These are phyloP conservation scores for Rutstroemia sydowiana DNA, from an alignment of 2,329 filamentous ascomycete genomes.

Conservation along the genomic window DNA sequence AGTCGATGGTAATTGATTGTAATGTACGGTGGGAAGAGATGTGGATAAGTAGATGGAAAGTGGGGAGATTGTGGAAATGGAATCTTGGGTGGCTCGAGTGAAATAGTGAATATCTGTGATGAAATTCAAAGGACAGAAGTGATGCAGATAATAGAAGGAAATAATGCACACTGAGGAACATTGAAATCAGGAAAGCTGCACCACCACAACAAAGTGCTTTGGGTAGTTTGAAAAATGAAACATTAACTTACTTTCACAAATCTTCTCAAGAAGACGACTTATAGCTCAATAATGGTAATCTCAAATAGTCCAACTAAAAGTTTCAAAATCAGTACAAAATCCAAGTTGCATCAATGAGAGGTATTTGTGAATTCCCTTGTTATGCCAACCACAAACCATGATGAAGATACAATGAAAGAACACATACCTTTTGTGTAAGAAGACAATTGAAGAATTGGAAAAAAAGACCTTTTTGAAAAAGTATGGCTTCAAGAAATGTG, in stretches of 20 bases:
- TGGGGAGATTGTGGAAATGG: not conserved
- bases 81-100: not conserved
- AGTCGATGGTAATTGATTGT: not conserved
- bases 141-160: not conserved
- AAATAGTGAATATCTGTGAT: constrained; percentile 2
- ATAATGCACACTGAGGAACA: not conserved
- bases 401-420: not conserved
- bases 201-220: not conserved
- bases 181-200: not conserved
- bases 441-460: constrained; percentile 6
- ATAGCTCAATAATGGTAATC: constrained; percentile 10
- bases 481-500: constrained; percentile 8
- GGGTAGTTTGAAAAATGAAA: not conserved
- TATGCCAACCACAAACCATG: not conserved
- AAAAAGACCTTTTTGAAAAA: not conserved
- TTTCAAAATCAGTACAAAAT: constrained; percentile 11
- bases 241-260: constrained; percentile 22
- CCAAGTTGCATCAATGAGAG: not conserved
- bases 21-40: not conserved
- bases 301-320: constrained; percentile 17
- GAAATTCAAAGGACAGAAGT: not conserved
- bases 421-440: constrained; percentile 17
- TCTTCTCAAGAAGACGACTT: constrained; percentile 14
- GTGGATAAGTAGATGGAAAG: not conserved
- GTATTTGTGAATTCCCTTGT: not conserved